Conservation (phyloP, 441 rosid species). For the Monsonia emarginata region DNA sequence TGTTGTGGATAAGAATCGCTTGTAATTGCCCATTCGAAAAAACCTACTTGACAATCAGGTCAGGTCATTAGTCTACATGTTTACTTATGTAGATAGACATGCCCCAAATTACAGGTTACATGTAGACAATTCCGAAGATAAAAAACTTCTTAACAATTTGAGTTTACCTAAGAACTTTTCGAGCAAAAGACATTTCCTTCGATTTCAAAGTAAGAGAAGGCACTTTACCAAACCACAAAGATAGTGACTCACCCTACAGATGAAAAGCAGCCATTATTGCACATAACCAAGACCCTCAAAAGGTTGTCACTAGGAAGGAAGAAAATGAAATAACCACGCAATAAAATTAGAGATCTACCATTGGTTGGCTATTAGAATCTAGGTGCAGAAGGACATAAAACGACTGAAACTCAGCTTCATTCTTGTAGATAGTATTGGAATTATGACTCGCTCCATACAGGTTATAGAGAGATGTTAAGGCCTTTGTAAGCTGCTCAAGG, state of each 20-base stretch:
- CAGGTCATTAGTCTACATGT: neutral
- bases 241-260: slow-evolving; percentile 71
- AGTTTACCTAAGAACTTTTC: slow-evolving; percentile 50
- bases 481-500: slow-evolving; percentile 75
- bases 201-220: slow-evolving; percentile 45
- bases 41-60: slow-evolving; percentile 30
- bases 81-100: neutral
- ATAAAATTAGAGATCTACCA: slow-evolving; percentile 36
- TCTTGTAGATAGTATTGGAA: slow-evolving; percentile 25
- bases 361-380: slow-evolving; percentile 39
- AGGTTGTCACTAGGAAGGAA: slow-evolving; percentile 7
- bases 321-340: slow-evolving; percentile 5
- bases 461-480: slow-evolving; percentile 54
- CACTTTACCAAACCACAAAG: slow-evolving; percentile 58
- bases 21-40: slow-evolving; percentile 54
- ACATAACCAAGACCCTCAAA: slow-evolving; percentile 4
- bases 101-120: neutral
- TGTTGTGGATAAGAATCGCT: slow-evolving; percentile 39
- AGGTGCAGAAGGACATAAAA: slow-evolving; percentile 75
- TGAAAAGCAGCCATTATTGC: slow-evolving; percentile 13
- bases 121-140: slow-evolving; percentile 3
- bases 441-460: slow-evolving; percentile 58
- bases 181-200: slow-evolving; percentile 63
- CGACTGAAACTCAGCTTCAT: slow-evolving; percentile 70
- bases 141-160: neutral